These are phyloP conservation scores for Tritrichomonas foetus DNA, from an alignment of 208 protist genomes.

Conservation along the genomic window DNA sequence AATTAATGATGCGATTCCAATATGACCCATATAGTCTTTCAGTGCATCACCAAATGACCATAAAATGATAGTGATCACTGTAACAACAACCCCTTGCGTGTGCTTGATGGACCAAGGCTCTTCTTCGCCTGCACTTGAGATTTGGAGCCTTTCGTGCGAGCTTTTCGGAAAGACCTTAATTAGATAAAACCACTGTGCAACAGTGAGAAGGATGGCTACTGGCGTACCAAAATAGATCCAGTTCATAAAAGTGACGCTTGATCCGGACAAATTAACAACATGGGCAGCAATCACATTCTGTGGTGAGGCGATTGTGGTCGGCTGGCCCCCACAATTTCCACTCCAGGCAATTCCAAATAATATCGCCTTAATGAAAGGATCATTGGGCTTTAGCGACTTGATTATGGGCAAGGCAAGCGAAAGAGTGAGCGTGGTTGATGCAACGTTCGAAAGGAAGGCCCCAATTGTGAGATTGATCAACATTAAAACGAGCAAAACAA, in stretches of 20 bases:
- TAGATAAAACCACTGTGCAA: conserved; percentile 3
- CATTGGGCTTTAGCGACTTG: neutral
- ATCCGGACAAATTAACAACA: neutral
- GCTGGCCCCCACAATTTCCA: conserved; percentile 2
- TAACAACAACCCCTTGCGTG: neutral
- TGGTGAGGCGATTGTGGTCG: neutral
- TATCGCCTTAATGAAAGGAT: conserved; percentile 8
- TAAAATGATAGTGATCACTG: neutral
- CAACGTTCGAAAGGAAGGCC: neutral
- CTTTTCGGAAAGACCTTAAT: neutral
- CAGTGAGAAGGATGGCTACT: neutral
- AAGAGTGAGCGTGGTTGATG: neutral
- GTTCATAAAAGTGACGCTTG: neutral
- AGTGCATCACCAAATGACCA: neutral
- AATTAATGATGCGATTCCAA: neutral
- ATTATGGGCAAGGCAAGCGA: conserved; percentile 1
- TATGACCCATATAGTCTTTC: neutral
- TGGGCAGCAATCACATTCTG: conserved; percentile 24
- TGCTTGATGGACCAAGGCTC: neutral
- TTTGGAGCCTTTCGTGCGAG: too few relatives aligned
- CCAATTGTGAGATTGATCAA: neutral
- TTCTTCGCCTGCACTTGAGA: neutral
- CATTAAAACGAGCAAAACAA: neutral
- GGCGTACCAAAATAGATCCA: neutral
- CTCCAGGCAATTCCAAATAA: conserved; percentile 31